Percentiles rank a stretch among this genome's conserved stretches.
These are phyloP conservation scores for Vigna angularis DNA, from an alignment of 306 rosid species.

Conservation along the genomic window DNA sequence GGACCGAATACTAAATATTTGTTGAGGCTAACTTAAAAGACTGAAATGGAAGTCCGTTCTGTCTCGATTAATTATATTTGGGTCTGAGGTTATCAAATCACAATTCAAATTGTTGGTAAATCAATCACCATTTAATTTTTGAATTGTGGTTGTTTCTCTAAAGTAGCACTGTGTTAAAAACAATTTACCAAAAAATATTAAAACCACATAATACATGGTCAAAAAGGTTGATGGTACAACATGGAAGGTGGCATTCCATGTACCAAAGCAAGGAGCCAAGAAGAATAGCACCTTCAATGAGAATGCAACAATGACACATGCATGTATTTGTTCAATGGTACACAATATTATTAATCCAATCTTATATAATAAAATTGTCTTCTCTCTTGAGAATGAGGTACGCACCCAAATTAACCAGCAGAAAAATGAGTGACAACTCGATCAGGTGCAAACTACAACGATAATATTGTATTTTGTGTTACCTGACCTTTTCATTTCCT, in stretches of 20 bases:
- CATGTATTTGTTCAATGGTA: too few relatives aligned
- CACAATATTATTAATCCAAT: too few relatives aligned
- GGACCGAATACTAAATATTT: not conserved
- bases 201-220: not conserved
- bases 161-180: not conserved
- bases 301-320: not conserved
- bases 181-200: not conserved
- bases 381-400: too few relatives aligned
- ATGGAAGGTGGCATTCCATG: not conserved
- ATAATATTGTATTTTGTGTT: too few relatives aligned
- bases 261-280: too few relatives aligned
- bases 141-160: not conserved
- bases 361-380: too few relatives aligned
- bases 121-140: not conserved
- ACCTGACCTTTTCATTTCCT: too few relatives aligned
- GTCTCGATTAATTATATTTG: not conserved
- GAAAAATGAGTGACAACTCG: too few relatives aligned
- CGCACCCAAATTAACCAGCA: too few relatives aligned
- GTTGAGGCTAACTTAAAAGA: conserved; percentile 6
- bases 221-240: not conserved
- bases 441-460: too few relatives aligned
- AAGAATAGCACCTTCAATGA: not conserved
- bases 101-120: conserved; percentile 2
- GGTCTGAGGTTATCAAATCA: not conserved
- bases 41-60: not conserved